phyloP scores from a whole-genome alignment of 2,329 filamentous ascomycete genomes.

The Aspergillus sp. region DNA sequence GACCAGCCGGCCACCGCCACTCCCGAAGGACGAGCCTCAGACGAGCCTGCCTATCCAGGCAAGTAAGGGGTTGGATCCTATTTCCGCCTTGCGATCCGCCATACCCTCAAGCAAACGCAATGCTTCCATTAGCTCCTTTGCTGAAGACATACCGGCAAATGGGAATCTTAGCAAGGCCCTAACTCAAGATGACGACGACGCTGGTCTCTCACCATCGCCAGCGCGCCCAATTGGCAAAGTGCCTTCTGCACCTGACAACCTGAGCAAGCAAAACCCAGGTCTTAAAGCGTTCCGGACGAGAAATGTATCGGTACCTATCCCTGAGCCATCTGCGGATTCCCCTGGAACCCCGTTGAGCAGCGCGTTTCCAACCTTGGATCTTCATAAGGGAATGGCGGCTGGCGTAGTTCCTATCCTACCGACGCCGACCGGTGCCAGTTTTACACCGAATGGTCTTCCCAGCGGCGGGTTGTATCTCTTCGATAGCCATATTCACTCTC shows the following conservation, averaged over 20 bases:
- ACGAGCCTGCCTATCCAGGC: conserved; percentile 10
- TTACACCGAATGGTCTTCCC: conserved; percentile 52
- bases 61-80: conserved; percentile 7
- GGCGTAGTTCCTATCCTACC: conserved; percentile 58
- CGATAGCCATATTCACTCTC: conserved; percentile 73
- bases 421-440: conserved; percentile 62
- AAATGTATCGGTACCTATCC: conserved; percentile 63
- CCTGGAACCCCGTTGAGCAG: conserved; percentile 70
- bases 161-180: conserved; percentile 37
- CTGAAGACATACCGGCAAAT: conserved; percentile 37
- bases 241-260: conserved; percentile 35
- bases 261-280: conserved; percentile 68
- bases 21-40: conserved; percentile 26
- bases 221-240: conserved; percentile 33
- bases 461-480: conserved; percentile 74
- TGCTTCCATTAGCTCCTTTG: conserved; percentile 29
- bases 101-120: conserved; percentile 25
- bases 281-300: conserved; percentile 67
- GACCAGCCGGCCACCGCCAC: conserved; percentile 17
- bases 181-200: conserved; percentile 41
- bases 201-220: conserved; percentile 26
- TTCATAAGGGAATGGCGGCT: conserved; percentile 44
- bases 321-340: conserved; percentile 61
- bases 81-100: conserved; percentile 11
- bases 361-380: conserved; percentile 53